Conservation (phyloP, 2,329 filamentous ascomycete species). For the Alternaria sp. region DNA sequence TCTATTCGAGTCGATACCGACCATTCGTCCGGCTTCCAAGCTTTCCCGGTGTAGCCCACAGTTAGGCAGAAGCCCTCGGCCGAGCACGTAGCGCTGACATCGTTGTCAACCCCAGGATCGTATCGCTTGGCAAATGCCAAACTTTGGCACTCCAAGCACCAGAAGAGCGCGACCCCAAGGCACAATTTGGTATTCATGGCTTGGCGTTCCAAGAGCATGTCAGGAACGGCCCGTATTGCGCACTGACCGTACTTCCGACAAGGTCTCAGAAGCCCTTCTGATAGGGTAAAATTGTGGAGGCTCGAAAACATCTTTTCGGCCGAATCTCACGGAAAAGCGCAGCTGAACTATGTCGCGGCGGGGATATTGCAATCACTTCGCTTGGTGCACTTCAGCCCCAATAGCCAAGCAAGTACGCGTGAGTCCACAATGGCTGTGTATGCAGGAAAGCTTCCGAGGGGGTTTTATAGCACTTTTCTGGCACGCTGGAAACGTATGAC, state of each 20-base stretch:
- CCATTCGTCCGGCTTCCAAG: neutral
- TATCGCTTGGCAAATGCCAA: neutral
- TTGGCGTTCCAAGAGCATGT: neutral
- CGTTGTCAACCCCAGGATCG: neutral
- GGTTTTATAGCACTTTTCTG: neutral
- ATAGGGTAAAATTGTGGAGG: neutral
- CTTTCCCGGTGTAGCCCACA: conserved; percentile 6
- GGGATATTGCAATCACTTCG: neutral
- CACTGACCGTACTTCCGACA: neutral
- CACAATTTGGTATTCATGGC: neutral
- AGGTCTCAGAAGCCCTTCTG: neutral
- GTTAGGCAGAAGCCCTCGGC: neutral
- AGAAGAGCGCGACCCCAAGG: neutral
- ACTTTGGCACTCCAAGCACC: neutral
- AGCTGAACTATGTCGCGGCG: neutral
- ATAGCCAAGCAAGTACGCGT: neutral
- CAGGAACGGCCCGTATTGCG: neutral
- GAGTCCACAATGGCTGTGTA: neutral
- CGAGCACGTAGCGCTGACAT: neutral
- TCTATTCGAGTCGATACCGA: neutral
- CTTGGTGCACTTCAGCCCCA: neutral
- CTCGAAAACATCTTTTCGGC: neutral
- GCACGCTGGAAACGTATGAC: neutral
- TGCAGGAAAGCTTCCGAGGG: neutral
- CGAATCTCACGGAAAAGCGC: neutral